Evolutionary conservation across 306 rosid species (phyloP), one percentile per base, ranked within the genome.

Genomic region (Adenanthera pavonina): DNA sequence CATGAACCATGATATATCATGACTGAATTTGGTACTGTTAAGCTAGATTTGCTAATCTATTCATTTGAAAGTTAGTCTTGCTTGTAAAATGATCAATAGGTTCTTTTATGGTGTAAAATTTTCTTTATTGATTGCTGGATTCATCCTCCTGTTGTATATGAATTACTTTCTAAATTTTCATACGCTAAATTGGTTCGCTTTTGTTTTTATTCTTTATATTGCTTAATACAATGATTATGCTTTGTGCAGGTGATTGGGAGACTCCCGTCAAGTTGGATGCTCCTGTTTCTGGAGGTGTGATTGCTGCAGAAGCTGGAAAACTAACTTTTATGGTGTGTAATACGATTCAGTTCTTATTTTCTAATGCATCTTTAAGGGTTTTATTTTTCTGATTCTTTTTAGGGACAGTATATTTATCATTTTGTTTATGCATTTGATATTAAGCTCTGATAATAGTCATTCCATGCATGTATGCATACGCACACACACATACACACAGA

Each of bases 261-360:
- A 83, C 4, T 17, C 94, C 99, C 69, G 80, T 81, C 78, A 87
- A 85, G 90, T 88, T 93, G 90, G 99, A 95, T 82, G 99, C 99
- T 61, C 99, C 99, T 72, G 99, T 95, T 48, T 95, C 99, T 57
- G 99, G 99, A 80, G 90, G 99, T 75, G 92, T 95, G 49, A 87
- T 90, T 81, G 97, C 99, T 35, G 99, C 99, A 54, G 98, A 95
- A 90, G 90, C 96, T 62, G 97, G 98, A 72, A 87, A 93, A 51
- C 97, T 95, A 43, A 88, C 98, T 78, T 93, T 95, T 82, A 95
- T 95, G 98, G 99, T 95, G 87, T 46, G 14, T 20, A 75, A 30
- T 60, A 60, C 10, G 33, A 33, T 86, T 72, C 77, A 36, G 65
- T 79, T 76, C 61, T 34, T 35, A 64, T 7, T 6, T 35, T 35